Base-by-base conservation (phyloP, 2,329 filamentous ascomycete species). In the Pseudogymnoascus sp. region DNA sequence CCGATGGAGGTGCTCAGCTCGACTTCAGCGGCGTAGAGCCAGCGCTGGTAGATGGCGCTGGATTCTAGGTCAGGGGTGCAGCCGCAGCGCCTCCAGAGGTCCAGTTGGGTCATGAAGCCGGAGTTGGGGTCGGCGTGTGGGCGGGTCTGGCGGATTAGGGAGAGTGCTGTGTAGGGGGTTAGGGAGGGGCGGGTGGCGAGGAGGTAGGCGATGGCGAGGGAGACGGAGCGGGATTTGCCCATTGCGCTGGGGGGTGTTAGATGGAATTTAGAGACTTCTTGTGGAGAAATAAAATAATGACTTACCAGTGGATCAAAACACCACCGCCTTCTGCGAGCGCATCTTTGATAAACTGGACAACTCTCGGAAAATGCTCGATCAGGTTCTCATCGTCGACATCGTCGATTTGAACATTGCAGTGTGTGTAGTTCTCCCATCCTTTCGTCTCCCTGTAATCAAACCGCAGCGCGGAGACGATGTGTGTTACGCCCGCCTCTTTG, bases 171-270 rank as follows among this genome's bases (percentile, higher is more conserved):
- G 8, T 58, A 38, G 22, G 70, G 70, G 19, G 69, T 72, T 35
- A 70, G 80, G 36, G 79, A 73, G 4, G 84, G 82, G 67, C 85
- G 80, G 68, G 82, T 83, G 75, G 84, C 86, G 66, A 97, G 88
- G 60, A 97, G 80, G 75, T 92, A 97, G 65, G 94, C 93, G 63
- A 95, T 83, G 62, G 91, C 83, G 67, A 90, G 84, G 33, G 91
- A 88, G 67, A 93, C 90, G 58, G 93, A 97, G 64, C 94, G 90
- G 35, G 92, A 97, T 77, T 95, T 96, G 61, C 94, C 94, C 86
- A 96, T 96, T 22, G 92, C 93, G 81, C 94, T 96, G 76, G 60
- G 63, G 66, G 52, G 4, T 61, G 49, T 69, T 62, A 68, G 63
- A 42, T 36, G 16, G 49, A 14, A 36, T 39, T 62, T 58, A 4